Base-by-base conservation (phyloP, 1,139 yeast genomes). In the Suzukiozyma palmioleophila region DNA sequence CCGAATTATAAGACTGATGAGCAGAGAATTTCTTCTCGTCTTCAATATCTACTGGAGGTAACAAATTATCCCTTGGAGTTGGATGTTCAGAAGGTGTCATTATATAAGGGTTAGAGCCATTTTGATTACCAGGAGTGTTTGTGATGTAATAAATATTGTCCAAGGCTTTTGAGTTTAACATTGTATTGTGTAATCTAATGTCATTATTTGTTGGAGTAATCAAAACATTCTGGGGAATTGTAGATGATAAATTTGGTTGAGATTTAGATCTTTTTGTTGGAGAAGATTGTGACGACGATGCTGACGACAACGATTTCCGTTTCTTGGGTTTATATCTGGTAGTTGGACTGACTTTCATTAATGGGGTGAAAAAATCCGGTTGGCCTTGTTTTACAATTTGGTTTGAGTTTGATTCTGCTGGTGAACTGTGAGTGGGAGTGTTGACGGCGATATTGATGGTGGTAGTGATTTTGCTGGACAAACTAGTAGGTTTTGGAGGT, bases 401-500 rank as follows among this genome's bases (percentile, higher is more conserved):
- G 45, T 66, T 66, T 32, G 66, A 58, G 46, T 70, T 71, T 15
- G 60, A 57, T 43, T 63, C 68, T 14, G 69, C 68, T 1, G 68
- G 67, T 39, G 58, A 55, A 37, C 51, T 56, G 33, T 57, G 49
- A 3, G 66, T 64, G 1, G 64, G 57, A 4, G 75, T 66, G 44
- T 69, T 67, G 45, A 71, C 64, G 44, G 59, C 62, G 49, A 71
- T 69, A 50, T 71, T 71, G 50, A 70, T 56, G 13, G 75, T 67
- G 39, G 69, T 62, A 36, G 74, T 66, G 46, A 68, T 68, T 45
- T 61, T 63, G 45, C 60, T 64, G 35, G 66, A 55, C 28, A 69
- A 56, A n/a, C 71, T 65, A 28, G 63, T 55, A 1, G 72, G 64
- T 54, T 71, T 71, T 25, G 77, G 76, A 6, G 77, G 77, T 52